A percentile compares a stretch with the other conserved stretches of the same genome.
Evolutionary conservation across 1,284 basidiomycete species (phyloP).

Genomic region (Blastosporella zonata): DNA sequence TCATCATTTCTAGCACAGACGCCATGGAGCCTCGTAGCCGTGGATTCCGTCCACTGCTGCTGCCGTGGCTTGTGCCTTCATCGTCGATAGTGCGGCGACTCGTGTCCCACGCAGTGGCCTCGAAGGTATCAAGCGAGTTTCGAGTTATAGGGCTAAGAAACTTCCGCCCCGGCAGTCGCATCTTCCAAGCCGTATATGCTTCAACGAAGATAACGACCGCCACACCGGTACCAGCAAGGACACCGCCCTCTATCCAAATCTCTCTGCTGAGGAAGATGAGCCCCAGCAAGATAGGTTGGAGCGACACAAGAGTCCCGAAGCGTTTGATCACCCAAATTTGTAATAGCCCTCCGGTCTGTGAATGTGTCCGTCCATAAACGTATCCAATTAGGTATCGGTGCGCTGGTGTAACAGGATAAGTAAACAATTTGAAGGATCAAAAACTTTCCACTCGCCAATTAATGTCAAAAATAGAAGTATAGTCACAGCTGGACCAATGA

Average conservation of each 20-base stretch:
- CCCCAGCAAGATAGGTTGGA: slow-evolving; percentile 74
- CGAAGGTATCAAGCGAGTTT: slow-evolving; percentile 57
- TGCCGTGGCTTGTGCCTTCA: slow-evolving; percentile 52
- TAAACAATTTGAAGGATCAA: neutral
- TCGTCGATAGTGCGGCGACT: slow-evolving; percentile 39
- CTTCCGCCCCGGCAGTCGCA: slow-evolving; percentile 42
- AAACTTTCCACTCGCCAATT: slow-evolving; percentile 46
- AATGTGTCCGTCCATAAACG: slow-evolving; percentile 67
- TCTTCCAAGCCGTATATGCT: slow-evolving; percentile 48
- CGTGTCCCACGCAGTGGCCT: slow-evolving; percentile 36
- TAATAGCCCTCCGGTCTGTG: slow-evolving; percentile 67
- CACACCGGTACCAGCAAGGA: slow-evolving; percentile 54
- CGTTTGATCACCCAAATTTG: slow-evolving; percentile 74
- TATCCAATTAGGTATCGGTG: slow-evolving; percentile 75
- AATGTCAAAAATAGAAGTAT: slow-evolving; percentile 66
- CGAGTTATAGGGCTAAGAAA: slow-evolving; percentile 54
- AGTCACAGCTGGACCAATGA: slow-evolving; percentile 69
- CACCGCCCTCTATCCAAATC: slow-evolving; percentile 70
- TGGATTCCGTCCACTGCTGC: slow-evolving; percentile 43
- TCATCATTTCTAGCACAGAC: slow-evolving; percentile 79
- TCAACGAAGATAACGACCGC: slow-evolving; percentile 58
- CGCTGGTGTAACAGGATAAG: slow-evolving; percentile 38
- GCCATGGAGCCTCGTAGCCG: slow-evolving; percentile 66
- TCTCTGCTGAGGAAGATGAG: slow-evolving; percentile 63
- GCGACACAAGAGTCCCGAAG: slow-evolving; percentile 58